Evolutionary conservation across 192 early-diverging fungal species (phyloP).

Genomic region (Rhizophagus prolifer): DNA sequence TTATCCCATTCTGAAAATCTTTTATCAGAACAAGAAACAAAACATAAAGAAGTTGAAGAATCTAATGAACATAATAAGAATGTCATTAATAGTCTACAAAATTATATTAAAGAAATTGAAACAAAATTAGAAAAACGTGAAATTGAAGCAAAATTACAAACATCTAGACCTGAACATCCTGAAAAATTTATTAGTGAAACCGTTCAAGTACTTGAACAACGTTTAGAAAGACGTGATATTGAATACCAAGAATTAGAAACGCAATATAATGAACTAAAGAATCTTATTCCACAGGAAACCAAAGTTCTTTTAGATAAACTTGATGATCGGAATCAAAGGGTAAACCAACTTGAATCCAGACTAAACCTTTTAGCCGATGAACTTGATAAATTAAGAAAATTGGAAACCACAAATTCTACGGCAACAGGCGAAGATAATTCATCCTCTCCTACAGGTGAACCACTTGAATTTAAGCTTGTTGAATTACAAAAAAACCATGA

Average conservation of each 20-base stretch:
- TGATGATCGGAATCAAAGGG: neutral
- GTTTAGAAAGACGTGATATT: neutral
- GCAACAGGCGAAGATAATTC: neutral
- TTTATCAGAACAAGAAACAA: slow-evolving; percentile 56
- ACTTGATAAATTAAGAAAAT: neutral
- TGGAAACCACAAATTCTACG: neutral
- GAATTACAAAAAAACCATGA: neutral
- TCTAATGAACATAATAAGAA: slow-evolving; percentile 3
- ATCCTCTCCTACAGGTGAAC: neutral
- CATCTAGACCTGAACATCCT: neutral
- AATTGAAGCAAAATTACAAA: neutral
- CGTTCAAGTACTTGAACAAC: neutral
- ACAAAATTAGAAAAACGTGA: slow-evolving; percentile 5
- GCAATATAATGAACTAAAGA: neutral
- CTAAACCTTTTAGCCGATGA: neutral
- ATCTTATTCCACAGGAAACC: neutral
- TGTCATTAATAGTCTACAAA: neutral
- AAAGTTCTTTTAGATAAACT: neutral
- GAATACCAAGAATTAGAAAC: neutral
- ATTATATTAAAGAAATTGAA: neutral
- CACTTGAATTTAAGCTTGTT: slow-evolving; percentile 16
- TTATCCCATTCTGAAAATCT: slow-evolving; percentile 56
- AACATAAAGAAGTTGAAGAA: slow-evolving; percentile 34
- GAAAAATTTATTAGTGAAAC: slow-evolving; percentile 12
- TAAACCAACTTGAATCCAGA: neutral